phyloP scores from a whole-genome alignment of 345 rosid genomes.

The Abelmoschus esculentus region DNA sequence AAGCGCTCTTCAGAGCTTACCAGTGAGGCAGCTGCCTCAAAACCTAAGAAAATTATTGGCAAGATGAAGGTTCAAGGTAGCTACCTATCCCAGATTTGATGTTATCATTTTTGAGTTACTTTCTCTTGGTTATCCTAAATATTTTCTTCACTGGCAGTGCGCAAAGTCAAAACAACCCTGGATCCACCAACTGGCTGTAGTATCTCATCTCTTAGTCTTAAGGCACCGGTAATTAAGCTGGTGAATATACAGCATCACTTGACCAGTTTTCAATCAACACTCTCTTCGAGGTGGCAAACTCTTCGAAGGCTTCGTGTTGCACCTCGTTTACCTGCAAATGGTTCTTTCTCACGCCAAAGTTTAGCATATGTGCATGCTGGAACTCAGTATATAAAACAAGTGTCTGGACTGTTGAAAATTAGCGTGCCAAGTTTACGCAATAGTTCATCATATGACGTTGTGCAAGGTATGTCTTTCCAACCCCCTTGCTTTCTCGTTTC shows the following conservation, averaged over 20 bases:
- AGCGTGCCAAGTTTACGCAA: constrained; percentile 86
- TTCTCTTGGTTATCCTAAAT: constrained; percentile 15
- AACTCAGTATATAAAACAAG: constrained; percentile 82
- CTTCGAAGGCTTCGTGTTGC: constrained; percentile 49
- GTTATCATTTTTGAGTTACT: constrained; percentile 10
- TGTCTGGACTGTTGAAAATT: constrained; percentile 81
- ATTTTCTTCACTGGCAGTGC: constrained; percentile 44
- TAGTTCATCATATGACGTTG: constrained; percentile 78
- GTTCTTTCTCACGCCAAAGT: constrained; percentile 84
- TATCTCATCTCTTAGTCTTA: constrained; percentile 58
- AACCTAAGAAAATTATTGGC: constrained; percentile 75
- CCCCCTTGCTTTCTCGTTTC: not conserved
- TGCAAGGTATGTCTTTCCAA: constrained; percentile 58
- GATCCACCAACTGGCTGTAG: constrained; percentile 83
- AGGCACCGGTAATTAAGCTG: constrained; percentile 46
- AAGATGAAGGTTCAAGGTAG: constrained; percentile 97
- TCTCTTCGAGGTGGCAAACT: constrained; percentile 67
- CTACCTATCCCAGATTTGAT: constrained; percentile 5
- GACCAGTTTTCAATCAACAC: constrained; percentile 47
- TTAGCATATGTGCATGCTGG: constrained; percentile 90
- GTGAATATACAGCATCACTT: constrained; percentile 51
- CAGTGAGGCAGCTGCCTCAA: constrained; percentile 55
- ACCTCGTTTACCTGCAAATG: constrained; percentile 51
- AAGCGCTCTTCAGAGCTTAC: constrained; percentile 57
- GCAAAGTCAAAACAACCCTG: constrained; percentile 67